Conservation (phyloP, 345 rosid species). For the Euclidium syriacum region DNA sequence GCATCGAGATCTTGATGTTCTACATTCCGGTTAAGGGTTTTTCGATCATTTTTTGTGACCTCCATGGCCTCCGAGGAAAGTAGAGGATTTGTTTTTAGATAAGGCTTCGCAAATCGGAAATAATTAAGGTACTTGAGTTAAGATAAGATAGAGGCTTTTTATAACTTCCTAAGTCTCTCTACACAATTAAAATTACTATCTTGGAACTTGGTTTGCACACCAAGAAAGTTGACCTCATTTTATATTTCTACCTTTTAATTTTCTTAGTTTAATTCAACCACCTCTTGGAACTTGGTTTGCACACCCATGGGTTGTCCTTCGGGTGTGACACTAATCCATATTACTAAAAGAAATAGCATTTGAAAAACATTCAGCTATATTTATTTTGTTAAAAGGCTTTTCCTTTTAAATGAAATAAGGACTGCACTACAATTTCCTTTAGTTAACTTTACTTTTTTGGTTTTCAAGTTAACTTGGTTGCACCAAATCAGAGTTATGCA, state of each 20-base stretch:
- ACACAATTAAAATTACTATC: not conserved
- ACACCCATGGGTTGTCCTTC: no score
- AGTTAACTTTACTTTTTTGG: no score
- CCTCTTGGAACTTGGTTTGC: no score
- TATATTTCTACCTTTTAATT: not conserved
- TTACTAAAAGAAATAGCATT: no score
- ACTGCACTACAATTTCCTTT: no score
- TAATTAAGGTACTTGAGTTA: not conserved
- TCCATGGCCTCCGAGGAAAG: constrained; percentile 1
- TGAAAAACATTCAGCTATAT: no score
- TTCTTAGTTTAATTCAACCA: not conserved
- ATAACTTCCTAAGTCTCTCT: not conserved
- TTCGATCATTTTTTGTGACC: not conserved
- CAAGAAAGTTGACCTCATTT: constrained; percentile 24
- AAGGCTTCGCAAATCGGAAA: not conserved
- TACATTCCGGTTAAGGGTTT: not conserved
- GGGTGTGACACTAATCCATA: no score
- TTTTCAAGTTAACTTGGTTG: no score
- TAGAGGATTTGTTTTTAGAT: not conserved
- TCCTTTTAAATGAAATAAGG: no score
- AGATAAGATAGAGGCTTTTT: not conserved
- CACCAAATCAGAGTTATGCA: no score
- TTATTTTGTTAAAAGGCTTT: no score
- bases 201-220: constrained; percentile 13
- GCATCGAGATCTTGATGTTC: not conserved